phyloP scores from a whole-genome alignment of 2,329 filamentous ascomycete genomes.

The Cytospora leucostoma region DNA sequence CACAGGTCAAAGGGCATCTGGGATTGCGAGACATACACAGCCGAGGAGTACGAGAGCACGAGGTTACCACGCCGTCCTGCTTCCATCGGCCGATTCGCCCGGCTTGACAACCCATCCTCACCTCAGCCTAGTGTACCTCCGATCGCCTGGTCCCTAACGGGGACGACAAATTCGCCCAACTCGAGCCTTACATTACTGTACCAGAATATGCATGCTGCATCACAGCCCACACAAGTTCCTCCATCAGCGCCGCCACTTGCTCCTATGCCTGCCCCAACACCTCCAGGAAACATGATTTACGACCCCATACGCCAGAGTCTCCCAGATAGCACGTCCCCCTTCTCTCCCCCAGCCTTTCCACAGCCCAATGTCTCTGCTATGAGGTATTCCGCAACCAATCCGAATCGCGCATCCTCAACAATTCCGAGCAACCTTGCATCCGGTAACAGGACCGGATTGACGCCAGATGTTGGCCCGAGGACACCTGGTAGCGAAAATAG shows the following conservation, averaged over 20 bases:
- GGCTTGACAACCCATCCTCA: constrained; percentile 49
- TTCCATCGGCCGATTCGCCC: constrained; percentile 48
- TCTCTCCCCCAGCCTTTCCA: constrained; percentile 48
- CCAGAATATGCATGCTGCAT: constrained; percentile 52
- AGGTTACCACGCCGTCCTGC: constrained; percentile 50
- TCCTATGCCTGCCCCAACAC: constrained; percentile 39
- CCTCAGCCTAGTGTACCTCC: constrained; percentile 48
- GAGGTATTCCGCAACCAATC: constrained; percentile 44
- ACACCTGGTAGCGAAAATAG: constrained; percentile 36
- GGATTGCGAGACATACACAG: constrained; percentile 68
- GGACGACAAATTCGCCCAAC: constrained; percentile 81
- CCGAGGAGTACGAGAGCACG: constrained; percentile 76
- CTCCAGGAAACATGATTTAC: constrained; percentile 61
- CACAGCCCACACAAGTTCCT: constrained; percentile 32
- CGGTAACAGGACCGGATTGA: constrained; percentile 29
- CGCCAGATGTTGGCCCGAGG: constrained; percentile 35
- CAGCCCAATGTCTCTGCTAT: constrained; percentile 52
- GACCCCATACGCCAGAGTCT: constrained; percentile 60
- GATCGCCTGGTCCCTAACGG: constrained; percentile 86
- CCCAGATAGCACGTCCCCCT: constrained; percentile 51
- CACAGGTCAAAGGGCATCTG: constrained; percentile 86
- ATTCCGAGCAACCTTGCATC: constrained; percentile 22
- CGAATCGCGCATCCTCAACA: constrained; percentile 32
- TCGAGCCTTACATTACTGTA: constrained; percentile 83
- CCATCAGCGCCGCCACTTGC: constrained; percentile 20